These are phyloP conservation scores for Rhizopus microsporus DNA, from an alignment of 371 early-diverging fungal genomes.

Conservation along the genomic window DNA sequence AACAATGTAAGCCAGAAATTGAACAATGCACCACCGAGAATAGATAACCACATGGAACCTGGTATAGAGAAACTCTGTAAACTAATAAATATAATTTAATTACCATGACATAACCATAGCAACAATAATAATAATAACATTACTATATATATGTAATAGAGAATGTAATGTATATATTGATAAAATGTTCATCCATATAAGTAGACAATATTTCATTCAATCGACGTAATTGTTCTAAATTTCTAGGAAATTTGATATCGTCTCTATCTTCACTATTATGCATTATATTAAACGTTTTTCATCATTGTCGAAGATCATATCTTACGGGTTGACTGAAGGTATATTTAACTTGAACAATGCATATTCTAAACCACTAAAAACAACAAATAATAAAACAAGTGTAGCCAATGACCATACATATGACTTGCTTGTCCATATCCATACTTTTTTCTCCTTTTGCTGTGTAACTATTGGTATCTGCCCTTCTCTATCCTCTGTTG, in stretches of 20 bases:
- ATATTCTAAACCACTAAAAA: conserved; percentile 38
- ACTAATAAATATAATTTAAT: conserved; percentile 27
- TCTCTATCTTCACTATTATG: conserved; percentile 53
- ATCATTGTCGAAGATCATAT: neutral
- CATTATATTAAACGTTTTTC: neutral
- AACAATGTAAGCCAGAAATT: conserved; percentile 58
- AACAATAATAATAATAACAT: conserved; percentile 19
- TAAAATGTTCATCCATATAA: conserved; percentile 61
- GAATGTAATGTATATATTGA: conserved; percentile 56
- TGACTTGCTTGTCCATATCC: conserved; percentile 45
- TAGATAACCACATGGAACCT: conserved; percentile 70
- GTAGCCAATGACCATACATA: conserved; percentile 43
- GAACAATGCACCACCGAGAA: conserved; percentile 66
- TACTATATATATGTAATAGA: conserved; percentile 62
- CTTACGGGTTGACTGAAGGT: conserved; percentile 43
- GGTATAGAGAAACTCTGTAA: conserved; percentile 70
- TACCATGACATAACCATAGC: neutral
- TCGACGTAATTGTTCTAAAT: conserved; percentile 53
- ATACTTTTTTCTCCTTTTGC: conserved; percentile 18
- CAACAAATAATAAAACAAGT: conserved; percentile 30
- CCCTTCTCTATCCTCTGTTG: conserved; percentile 12
- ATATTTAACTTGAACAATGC: conserved; percentile 35
- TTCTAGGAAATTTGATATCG: conserved; percentile 58
- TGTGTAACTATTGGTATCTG: neutral
- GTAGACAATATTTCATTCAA: conserved; percentile 56